phyloP scores from a whole-genome alignment of 202 grass and related monocot genomes.

The Carex arenaria region DNA sequence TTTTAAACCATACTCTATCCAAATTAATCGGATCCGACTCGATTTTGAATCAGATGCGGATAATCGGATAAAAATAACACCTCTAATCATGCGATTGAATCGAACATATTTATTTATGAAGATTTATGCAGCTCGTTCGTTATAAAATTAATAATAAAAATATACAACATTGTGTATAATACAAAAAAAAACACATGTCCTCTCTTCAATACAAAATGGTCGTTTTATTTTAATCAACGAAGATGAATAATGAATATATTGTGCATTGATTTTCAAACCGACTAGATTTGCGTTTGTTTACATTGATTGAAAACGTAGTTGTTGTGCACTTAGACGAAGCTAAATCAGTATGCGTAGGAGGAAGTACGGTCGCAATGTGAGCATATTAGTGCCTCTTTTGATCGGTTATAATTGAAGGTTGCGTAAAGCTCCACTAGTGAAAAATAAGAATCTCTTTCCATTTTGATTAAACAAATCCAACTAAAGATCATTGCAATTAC shows the following conservation, averaged over 20 bases:
- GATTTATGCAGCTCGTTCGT: no score
- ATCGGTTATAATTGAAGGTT: conserved; percentile 36
- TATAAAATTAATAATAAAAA: no score
- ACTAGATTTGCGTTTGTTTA: neutral
- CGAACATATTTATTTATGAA: no score
- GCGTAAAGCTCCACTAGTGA: conserved; percentile 43
- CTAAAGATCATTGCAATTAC: conserved; percentile 4
- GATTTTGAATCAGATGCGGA: no score
- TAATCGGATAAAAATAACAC: no score
- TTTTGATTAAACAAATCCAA: conserved; percentile 13
- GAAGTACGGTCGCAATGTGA: conserved; percentile 18
- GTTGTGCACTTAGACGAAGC: neutral
- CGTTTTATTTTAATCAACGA: no score
- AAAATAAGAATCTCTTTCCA: conserved; percentile 18
- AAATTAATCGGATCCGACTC: no score
- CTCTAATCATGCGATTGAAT: no score
- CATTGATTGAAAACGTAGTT: neutral
- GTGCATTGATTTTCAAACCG: neutral
- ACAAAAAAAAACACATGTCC: no score
- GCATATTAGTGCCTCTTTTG: conserved; percentile 27
- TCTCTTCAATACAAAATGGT: no score
- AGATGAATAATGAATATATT: neutral
- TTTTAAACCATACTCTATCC: no score
- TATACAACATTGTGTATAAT: no score
- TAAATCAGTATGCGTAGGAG: neutral